phyloP scores from a whole-genome alignment of 1,284 basidiomycete genomes.

The Boletus mariae region DNA sequence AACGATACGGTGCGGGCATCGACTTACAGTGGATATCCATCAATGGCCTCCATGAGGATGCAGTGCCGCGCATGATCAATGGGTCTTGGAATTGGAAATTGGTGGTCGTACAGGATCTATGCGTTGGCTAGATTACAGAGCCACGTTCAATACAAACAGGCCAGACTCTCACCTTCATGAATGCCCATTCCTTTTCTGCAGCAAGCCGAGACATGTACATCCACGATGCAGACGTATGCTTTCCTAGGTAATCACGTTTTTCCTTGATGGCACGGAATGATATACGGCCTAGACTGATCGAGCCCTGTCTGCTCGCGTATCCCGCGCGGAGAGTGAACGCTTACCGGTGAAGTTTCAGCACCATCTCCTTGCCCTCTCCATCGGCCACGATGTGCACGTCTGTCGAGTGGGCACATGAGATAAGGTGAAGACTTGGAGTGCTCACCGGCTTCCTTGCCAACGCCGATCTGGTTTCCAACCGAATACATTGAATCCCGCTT shows the following conservation, averaged over 20 bases:
- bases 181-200: constrained; percentile 96
- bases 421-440: neutral
- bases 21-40: constrained; percentile 89
- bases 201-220: constrained; percentile 99
- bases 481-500: constrained; percentile 84
- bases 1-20: neutral
- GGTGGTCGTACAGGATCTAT: constrained; percentile 89
- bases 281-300: constrained; percentile 83
- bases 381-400: constrained; percentile 95
- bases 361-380: constrained; percentile 78
- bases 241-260: constrained; percentile 96
- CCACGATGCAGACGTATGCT: constrained; percentile 95
- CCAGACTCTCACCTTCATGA: constrained; percentile 79
- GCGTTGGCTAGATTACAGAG: neutral
- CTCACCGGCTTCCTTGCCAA: constrained; percentile 93
- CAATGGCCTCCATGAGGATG: constrained; percentile 94
- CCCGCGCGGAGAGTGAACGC: constrained; percentile 9
- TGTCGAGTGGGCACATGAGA: constrained; percentile 9
- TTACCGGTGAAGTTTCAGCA: constrained; percentile 90
- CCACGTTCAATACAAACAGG: neutral
- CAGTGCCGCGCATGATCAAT: constrained; percentile 95
- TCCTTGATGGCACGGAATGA: constrained; percentile 97
- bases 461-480: constrained; percentile 96
- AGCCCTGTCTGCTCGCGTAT: constrained; percentile 7
- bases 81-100: constrained; percentile 90